Conservation (phyloP, 2,329 filamentous ascomycete species). For the Myriosclerotinia duriaeana region DNA sequence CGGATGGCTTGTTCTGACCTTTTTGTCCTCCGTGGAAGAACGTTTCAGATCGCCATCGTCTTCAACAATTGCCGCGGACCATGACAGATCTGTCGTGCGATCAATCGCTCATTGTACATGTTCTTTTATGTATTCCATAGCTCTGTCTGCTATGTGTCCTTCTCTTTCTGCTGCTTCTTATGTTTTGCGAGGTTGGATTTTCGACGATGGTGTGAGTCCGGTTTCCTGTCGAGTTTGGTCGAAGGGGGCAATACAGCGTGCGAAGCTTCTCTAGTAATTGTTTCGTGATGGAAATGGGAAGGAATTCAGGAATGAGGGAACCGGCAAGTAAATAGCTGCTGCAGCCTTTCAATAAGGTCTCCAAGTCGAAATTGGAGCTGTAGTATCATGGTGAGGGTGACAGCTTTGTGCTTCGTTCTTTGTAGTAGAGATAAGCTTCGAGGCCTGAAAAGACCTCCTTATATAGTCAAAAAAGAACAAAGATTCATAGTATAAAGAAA, state of each 20-base stretch:
- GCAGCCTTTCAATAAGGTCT: neutral
- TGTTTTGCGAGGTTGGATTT: neutral
- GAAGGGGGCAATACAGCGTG: neutral
- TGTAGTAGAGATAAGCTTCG: neutral
- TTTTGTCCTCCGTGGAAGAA: neutral
- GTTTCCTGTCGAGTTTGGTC: neutral
- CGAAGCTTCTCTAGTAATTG: neutral
- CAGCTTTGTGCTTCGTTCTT: neutral
- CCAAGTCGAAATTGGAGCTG: neutral
- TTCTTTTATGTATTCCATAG: neutral
- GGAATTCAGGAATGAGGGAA: neutral
- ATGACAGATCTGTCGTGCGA: neutral
- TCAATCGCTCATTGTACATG: neutral
- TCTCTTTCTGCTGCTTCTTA: neutral
- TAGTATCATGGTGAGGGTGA: neutral
- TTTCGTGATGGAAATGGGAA: neutral
- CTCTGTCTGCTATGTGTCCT: neutral
- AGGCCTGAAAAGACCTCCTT: too few relatives aligned
- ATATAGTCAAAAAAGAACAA: neutral
- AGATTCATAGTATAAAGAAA: neutral
- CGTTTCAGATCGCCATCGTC: too few relatives aligned
- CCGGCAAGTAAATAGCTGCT: neutral
- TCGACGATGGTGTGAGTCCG: neutral
- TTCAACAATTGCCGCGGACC: neutral
- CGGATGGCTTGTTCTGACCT: too few relatives aligned